A percentile compares a stretch with the other conserved stretches of the same genome.
Evolutionary conservation across 1,284 basidiomycete genomes (phyloP).

Genomic region (Cystobasidium pallidum): DNA sequence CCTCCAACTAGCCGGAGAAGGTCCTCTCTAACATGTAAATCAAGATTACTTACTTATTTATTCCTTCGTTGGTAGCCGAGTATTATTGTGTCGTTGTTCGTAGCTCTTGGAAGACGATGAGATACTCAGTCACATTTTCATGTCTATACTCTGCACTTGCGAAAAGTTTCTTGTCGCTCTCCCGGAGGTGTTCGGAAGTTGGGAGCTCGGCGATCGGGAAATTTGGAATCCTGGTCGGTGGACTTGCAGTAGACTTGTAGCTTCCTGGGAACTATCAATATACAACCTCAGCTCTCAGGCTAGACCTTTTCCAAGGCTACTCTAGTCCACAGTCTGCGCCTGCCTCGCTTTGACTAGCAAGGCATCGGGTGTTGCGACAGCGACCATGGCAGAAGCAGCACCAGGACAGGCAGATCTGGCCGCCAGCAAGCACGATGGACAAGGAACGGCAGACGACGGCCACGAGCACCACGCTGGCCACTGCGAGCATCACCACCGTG

Average conservation of each 20-base stretch:
- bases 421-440: not conserved
- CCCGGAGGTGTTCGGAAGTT: not conserved
- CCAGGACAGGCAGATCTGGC: slow-evolving; percentile 14
- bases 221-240: slow-evolving; percentile 7
- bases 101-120: too few species aligned
- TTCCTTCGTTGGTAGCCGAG: too few species aligned
- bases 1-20: slow-evolving; percentile 4
- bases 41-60: too few species aligned
- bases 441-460: not conserved
- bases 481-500: slow-evolving; percentile 33
- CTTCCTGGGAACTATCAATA: not conserved
- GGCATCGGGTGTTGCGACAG: slow-evolving; percentile 8
- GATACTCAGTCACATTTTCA: too few species aligned
- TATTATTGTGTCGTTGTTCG: too few species aligned
- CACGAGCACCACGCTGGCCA: slow-evolving; percentile 32
- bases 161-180: too few species aligned
- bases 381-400: not conserved
- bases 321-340: not conserved
- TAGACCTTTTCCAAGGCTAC: not conserved
- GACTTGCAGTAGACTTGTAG: not conserved
- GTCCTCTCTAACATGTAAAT: not conserved
- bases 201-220: not conserved
- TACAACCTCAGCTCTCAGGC: too few species aligned
- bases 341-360: slow-evolving; percentile 11
- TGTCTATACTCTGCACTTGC: too few species aligned